phyloP scores from a whole-genome alignment of 306 rosid genomes.

The Cicer yamashitae region DNA sequence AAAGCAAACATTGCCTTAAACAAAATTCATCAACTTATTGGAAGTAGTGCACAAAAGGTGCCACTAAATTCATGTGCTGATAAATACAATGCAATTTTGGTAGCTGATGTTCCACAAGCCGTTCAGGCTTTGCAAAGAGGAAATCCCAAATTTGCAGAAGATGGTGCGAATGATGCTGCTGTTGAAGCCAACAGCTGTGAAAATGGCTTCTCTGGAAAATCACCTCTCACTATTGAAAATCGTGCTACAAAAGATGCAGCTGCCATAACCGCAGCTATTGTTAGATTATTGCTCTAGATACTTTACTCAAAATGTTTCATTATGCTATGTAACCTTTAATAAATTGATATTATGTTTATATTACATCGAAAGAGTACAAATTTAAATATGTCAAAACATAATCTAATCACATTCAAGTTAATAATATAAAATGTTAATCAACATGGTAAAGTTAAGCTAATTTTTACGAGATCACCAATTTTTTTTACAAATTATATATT shows the following conservation, averaged over 20 bases:
- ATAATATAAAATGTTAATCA: no score
- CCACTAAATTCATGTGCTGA: constrained; percentile 39
- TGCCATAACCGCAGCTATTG: constrained; percentile 46
- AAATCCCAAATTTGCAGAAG: constrained; percentile 50
- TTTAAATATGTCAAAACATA: no score
- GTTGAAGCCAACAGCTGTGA: constrained; percentile 47
- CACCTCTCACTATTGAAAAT: constrained; percentile 47
- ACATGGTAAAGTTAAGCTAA: no score
- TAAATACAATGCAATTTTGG: constrained; percentile 31
- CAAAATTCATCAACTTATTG: constrained; percentile 2
- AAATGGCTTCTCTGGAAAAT: constrained; percentile 42
- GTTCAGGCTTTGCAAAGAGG: constrained; percentile 46
- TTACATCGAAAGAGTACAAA: no score
- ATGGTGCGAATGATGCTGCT: constrained; percentile 45
- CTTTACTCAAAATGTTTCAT: neutral
- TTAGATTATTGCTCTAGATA: neutral
- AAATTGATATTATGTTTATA: neutral
- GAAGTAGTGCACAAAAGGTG: neutral
- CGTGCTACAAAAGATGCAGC: constrained; percentile 36
- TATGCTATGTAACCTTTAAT: neutral
- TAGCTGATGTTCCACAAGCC: constrained; percentile 50
- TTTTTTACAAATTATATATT: no score
- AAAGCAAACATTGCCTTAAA: constrained; percentile 37
- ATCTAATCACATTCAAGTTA: no score
- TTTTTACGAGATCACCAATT: no score